These are phyloP conservation scores for Penicillium rolfsii DNA, from an alignment of 2,329 filamentous ascomycete species.

Conservation along the genomic window DNA sequence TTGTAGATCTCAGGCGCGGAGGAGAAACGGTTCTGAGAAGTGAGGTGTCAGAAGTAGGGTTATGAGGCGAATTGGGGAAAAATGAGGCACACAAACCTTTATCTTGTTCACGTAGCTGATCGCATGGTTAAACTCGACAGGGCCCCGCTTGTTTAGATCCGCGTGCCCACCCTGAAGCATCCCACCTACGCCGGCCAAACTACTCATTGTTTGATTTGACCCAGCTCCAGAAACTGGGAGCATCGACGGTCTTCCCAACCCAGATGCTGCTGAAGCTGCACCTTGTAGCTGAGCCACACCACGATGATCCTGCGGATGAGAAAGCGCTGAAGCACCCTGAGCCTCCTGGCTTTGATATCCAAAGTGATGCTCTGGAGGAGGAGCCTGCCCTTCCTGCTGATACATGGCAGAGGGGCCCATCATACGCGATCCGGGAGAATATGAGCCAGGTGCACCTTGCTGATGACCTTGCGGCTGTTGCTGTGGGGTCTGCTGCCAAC, in stretches of 20 bases:
- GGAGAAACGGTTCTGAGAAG: conserved; percentile 83
- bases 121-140: conserved; percentile 98
- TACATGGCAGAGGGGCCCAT: conserved; percentile 40
- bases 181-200: conserved; percentile 64
- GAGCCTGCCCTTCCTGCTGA: conserved; percentile 41
- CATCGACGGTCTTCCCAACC: conserved; percentile 51
- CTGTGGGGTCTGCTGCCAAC: conserved; percentile 41
- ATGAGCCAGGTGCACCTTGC: conserved; percentile 41
- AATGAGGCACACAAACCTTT: conserved; percentile 66
- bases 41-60: not conserved
- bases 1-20: conserved; percentile 98
- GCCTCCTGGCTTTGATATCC: conserved; percentile 51
- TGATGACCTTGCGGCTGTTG: conserved; percentile 34
- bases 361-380: conserved; percentile 49
- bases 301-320: conserved; percentile 67
- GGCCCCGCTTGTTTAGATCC: conserved; percentile 79
- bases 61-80: not conserved
- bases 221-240: conserved; percentile 52
- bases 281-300: conserved; percentile 68
- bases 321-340: conserved; percentile 51
- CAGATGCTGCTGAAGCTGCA: conserved; percentile 64
- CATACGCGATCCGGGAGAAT: conserved; percentile 47
- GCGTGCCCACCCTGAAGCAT: conserved; percentile 59
- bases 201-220: conserved; percentile 58
- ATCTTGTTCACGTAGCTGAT: conserved; percentile 99